Evolutionary conservation across 257 asterid genomes (phyloP), one percentile per base, ranked within the genome.

Genomic region (Asclepias syriaca): DNA sequence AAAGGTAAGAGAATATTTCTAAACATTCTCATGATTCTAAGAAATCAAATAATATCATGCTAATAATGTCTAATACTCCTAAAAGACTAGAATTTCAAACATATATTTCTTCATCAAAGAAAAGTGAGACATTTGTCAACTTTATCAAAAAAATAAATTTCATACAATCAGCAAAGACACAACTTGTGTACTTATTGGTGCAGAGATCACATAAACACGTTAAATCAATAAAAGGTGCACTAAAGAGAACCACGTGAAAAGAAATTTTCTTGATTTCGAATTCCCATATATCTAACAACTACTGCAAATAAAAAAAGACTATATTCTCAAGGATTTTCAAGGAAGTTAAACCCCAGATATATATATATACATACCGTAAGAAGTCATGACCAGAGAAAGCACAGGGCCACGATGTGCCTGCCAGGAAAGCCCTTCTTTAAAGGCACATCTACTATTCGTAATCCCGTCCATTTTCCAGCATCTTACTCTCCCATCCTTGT

Each of bases 341-440:
- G 56, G 34, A 60, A 7, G n/a, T 24, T 40, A 6, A 58, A 6
- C 16, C 34, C 2, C 9, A 15, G 29, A 75, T n/a, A 56, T 13
- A 57, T 22, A 4, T 3, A 58, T 22, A 37, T 18, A 18, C 27
- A 86, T 89, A 92, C 98, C 98, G 69, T 87, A 88, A 71, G 88
- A 83, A 80, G 96, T 85, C 60, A 87, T 85, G 83, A 82, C 89
- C 90, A 95, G 87, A 72, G 97, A 86, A 74, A 87, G 85, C 70
- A 92, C 98, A 0, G 96, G 96, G 65, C 96, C 94, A 18, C 87
- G 89, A 84, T 88, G 96, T 6, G 95, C 99, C 77, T 88, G 96
- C 98, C 99, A 95, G 0, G 99, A 87, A 34, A 92, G 74, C 54
- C 74, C 68, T 84, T 93, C 97, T 61, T 75, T 81, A 74, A 91